Evolutionary conservation across 495 filamentous ascomycete genomes (phyloP).

Genomic region (Hypoxylon fragiforme): DNA sequence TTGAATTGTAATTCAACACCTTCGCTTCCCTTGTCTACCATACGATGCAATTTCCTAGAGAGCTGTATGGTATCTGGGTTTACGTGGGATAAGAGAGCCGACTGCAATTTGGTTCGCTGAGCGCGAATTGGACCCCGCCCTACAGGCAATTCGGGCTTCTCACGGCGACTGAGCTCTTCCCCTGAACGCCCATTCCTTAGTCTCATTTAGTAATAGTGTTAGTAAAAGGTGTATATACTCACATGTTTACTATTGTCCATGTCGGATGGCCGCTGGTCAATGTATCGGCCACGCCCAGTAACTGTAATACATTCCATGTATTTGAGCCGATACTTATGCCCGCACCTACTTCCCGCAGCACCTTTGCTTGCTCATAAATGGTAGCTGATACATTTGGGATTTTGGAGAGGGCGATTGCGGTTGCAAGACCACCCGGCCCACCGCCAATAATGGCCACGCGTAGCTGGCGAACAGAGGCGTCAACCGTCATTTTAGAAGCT

Average conservation of each 20-base stretch:
- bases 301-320: constrained; percentile 51
- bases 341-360: constrained; percentile 53
- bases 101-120: constrained; percentile 47
- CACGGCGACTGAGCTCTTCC: constrained; percentile 31
- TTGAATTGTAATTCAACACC: constrained; percentile 44
- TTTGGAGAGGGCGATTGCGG: constrained; percentile 53
- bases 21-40: constrained; percentile 33
- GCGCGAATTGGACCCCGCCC: constrained; percentile 37
- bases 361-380: constrained; percentile 53
- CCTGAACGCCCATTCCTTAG: constrained; percentile 41
- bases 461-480: constrained; percentile 6
- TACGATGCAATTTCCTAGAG: constrained; percentile 41
- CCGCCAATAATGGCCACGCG: constrained; percentile 49
- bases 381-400: constrained; percentile 48
- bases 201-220: constrained; percentile 8
- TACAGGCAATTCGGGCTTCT: constrained; percentile 8
- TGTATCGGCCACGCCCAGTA: constrained; percentile 48
- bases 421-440: constrained; percentile 53
- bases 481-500: constrained; percentile 23
- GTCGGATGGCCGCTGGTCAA: constrained; percentile 41
- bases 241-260: constrained; percentile 37
- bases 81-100: constrained; percentile 44
- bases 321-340: constrained; percentile 50
- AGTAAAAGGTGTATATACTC: too few species aligned
- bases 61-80: constrained; percentile 44